A percentile compares a stretch with the other conserved stretches of the same genome.
Conservation (phyloP, 176 grass and related monocot genomes). For the Oryza glumipatula region DNA sequence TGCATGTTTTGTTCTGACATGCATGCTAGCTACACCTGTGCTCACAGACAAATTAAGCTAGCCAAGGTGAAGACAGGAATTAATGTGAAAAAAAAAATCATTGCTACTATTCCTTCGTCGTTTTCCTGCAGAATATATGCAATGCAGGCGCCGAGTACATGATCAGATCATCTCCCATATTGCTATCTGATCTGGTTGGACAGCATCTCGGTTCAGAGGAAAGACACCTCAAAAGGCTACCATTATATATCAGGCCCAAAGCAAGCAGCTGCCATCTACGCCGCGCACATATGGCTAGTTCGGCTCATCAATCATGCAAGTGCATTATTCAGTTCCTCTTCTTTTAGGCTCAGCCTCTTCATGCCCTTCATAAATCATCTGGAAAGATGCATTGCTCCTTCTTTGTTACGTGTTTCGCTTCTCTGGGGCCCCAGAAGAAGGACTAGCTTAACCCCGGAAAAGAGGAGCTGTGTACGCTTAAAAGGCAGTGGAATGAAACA, state of each 20-base stretch:
- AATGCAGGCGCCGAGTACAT: neutral
- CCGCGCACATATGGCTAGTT: neutral
- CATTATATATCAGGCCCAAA: neutral
- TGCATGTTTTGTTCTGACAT: neutral
- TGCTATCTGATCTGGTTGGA: conserved; percentile 31
- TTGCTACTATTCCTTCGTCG: neutral
- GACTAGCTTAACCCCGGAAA: neutral
- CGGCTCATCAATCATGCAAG: conserved; percentile 1
- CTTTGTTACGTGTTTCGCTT: neutral
- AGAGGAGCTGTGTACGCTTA: neutral
- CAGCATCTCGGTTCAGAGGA: conserved; percentile 30
- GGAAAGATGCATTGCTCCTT: conserved; percentile 23
- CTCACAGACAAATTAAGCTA: conserved; percentile 4
- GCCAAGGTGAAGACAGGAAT: neutral
- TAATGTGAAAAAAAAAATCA: neutral
- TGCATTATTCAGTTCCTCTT: conserved; percentile 22
- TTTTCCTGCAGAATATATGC: conserved; percentile 1
- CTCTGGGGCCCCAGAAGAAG: neutral
- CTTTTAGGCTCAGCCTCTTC: neutral
- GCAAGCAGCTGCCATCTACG: neutral
- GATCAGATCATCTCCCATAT: neutral
- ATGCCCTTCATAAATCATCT: neutral
- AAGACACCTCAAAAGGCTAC: conserved; percentile 33
- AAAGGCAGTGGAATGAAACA: conserved; percentile 12
- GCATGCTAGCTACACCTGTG: neutral